Evolutionary conservation across 2,329 filamentous ascomycete species (phyloP), one percentile per base, ranked within the genome.

Genomic region (Penicillium concentricum): DNA sequence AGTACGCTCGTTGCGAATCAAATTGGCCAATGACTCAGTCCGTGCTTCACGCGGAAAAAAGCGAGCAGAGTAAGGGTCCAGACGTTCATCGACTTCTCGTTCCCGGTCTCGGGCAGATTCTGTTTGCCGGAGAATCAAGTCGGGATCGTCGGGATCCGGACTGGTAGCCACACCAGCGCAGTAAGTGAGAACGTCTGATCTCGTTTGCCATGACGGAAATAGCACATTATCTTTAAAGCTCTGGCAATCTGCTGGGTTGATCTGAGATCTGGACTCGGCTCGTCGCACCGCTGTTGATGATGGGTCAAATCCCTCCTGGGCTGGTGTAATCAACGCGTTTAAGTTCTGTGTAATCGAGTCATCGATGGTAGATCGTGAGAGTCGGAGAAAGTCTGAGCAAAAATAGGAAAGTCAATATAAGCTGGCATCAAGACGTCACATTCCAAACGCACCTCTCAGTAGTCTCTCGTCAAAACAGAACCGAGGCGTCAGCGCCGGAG

Each of bases 271-370:
- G 0, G 84, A 76, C 39, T 81, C 77, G 2, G 84, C 78, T 24
- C 80, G 79, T 50, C 88, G 84, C 15, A 82, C 78, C 0, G 87
- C 84, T 1, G 91, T 96, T 1, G 90, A 92, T 0, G 82, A 78
- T 1, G 93, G 90, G 70, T 96, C 89, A 75, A 96, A 97, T 16
- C 86, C 85, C 34, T 69, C 67, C 43, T 81, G 79, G 13, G 90
- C 82, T 0, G 93, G 93, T 0, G 88, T 92, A 43, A 91, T 78
- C 37, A 97, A 83, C 1, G 91, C 91, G 78, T 97, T 97, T 59
- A 99, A 85, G 68, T 95, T 93, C 70, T 96, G 92, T 0, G 87
- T 86, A 69, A 99, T 97, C 43, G 90, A 91, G 76, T 99, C 94
- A 76, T 99, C 94, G 69, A 97, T 88, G 46, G 89, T 85, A 51